A percentile compares a stretch with the other conserved stretches of the same genome.
Conservation (phyloP, 2,329 filamentous ascomycete genomes). For the Trichoderma atroviride region DNA sequence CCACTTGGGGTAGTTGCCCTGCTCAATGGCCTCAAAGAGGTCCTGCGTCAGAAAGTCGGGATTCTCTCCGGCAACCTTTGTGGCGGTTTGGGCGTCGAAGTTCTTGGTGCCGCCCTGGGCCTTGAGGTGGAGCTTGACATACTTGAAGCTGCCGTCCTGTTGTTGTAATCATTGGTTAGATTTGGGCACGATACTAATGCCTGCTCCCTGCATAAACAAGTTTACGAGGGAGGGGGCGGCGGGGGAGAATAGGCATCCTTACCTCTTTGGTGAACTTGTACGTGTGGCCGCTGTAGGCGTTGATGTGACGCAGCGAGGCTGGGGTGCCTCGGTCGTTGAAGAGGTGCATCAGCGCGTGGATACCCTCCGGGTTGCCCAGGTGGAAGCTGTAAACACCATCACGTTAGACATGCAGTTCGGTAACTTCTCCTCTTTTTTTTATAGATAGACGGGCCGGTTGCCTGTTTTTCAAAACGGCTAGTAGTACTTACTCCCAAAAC, state of each 20-base stretch:
- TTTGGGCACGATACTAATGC: background rate
- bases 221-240: background rate
- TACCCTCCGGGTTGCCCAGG: constrained; percentile 49
- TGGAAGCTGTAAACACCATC: constrained; percentile 34
- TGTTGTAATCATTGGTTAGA: background rate
- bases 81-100: constrained; percentile 45
- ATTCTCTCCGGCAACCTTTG: constrained; percentile 45
- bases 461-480: background rate
- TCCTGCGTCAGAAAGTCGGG: constrained; percentile 53
- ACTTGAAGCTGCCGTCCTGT: constrained; percentile 50
- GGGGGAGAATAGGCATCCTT: background rate
- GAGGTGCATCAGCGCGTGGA: constrained; percentile 55
- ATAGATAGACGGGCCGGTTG: background rate
- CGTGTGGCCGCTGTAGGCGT: constrained; percentile 53
- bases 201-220: background rate
- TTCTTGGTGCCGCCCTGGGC: constrained; percentile 50
- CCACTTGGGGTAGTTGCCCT: constrained; percentile 52
- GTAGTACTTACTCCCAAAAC: constrained; percentile 14
- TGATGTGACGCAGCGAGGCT: constrained; percentile 48
- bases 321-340: constrained; percentile 55
- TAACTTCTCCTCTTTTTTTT: constrained; percentile 19
- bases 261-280: constrained; percentile 47
- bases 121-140: constrained; percentile 54
- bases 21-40: constrained; percentile 47
- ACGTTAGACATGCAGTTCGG: constrained; percentile 18